Evolutionary conservation across 768 basidiomycete genomes (phyloP).

Genomic region (Podaxis sp.): DNA sequence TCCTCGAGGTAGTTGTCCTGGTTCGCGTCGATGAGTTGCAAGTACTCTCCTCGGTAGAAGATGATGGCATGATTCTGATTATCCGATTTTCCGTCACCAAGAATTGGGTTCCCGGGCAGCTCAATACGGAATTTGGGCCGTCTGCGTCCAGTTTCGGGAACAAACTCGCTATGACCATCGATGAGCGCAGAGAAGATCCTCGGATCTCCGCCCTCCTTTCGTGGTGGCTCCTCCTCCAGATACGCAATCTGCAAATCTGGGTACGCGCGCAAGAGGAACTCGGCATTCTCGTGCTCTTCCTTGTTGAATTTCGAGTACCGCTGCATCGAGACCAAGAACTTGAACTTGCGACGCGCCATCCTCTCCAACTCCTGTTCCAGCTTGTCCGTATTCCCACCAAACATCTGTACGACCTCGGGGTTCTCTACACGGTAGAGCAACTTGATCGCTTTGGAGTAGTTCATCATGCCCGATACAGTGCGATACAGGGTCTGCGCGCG

Average conservation of each 20-base stretch:
- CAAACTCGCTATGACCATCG: constrained; percentile 96
- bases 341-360: constrained; percentile 98
- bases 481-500: constrained; percentile 98
- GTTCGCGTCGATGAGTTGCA: constrained; percentile 99
- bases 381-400: constrained; percentile 96
- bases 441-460: constrained; percentile 99
- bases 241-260: constrained; percentile 99
- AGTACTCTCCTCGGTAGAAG: constrained; percentile 98
- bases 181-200: constrained; percentile 95
- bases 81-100: constrained; percentile 98
- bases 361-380: constrained; percentile 95
- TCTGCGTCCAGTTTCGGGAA: constrained; percentile 83
- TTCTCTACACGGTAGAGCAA: constrained; percentile 99
- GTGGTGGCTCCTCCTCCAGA: constrained; percentile 91
- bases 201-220: constrained; percentile 94
- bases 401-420: constrained; percentile 96
- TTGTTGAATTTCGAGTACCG: constrained; percentile 99
- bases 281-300: constrained; percentile 98
- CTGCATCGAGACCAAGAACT: constrained; percentile 99
- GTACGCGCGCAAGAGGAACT: constrained; percentile 95
- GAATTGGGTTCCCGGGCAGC: constrained; percentile 97
- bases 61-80: constrained; percentile 99
- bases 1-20: constrained; percentile 99
- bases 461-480: constrained; percentile 99
- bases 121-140: constrained; percentile 98